Evolutionary conservation across 306 rosid genomes (phyloP).

Genomic region (Carpinus fangiana): DNA sequence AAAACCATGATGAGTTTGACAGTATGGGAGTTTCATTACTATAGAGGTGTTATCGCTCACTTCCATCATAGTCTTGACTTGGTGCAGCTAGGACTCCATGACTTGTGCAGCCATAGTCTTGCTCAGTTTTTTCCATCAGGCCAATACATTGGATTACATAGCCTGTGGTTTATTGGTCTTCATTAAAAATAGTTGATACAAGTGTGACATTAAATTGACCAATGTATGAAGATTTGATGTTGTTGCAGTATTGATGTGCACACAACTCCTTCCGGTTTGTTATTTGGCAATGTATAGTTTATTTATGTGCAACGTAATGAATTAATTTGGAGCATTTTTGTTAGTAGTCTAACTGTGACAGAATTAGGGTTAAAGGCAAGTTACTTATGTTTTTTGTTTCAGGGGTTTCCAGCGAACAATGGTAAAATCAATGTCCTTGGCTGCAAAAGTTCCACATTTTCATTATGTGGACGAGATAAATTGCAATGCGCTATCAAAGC

Average conservation of each 20-base stretch:
- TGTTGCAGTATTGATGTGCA: background rate
- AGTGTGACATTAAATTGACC: background rate
- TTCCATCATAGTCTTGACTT: background rate
- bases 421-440: conserved; percentile 82
- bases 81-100: background rate
- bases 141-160: background rate
- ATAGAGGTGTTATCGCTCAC: conserved; percentile 12
- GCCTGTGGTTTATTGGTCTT: background rate
- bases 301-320: background rate
- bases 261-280: background rate
- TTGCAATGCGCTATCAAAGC: conserved; percentile 70
- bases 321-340: background rate
- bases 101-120: background rate
- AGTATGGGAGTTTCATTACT: background rate
- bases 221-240: background rate
- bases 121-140: background rate
- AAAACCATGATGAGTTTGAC: conserved; percentile 19
- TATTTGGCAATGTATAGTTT: background rate
- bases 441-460: conserved; percentile 94
- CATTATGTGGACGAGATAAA: conserved; percentile 87
- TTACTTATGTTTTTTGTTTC: conserved; percentile 27
- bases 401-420: conserved; percentile 91
- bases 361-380: conserved; percentile 1
- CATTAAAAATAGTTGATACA: background rate
- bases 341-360: conserved; percentile 6